A percentile compares a stretch with the other conserved stretches of the same genome.
These are phyloP conservation scores for Aspergillus bombycis DNA, from an alignment of 2,329 filamentous ascomycete species.

Conservation along the genomic window DNA sequence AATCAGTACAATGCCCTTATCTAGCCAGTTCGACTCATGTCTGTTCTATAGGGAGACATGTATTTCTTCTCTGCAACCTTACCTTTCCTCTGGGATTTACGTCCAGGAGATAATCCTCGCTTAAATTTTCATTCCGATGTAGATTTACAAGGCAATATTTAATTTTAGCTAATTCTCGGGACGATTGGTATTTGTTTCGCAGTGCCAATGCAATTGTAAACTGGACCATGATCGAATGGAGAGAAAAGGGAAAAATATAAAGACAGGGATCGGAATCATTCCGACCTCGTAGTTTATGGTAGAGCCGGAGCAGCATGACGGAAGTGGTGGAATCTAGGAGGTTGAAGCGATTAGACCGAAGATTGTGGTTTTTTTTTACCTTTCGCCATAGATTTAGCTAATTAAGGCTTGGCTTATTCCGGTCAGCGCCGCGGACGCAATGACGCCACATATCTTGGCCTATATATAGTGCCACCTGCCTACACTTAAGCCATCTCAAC, in stretches of 20 bases:
- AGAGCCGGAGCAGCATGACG: not conserved
- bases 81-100: constrained; percentile 14
- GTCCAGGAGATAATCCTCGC: constrained; percentile 12
- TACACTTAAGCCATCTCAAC: too few species aligned
- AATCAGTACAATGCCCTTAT: not conserved
- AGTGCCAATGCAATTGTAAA: constrained; percentile 16
- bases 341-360: too few species aligned
- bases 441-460: too few species aligned
- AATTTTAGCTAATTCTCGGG: constrained; percentile 11
- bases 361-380: too few species aligned
- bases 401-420: too few species aligned
- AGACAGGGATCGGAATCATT: constrained; percentile 4
- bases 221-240: constrained; percentile 13
- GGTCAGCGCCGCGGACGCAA: too few species aligned
- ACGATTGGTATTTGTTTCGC: constrained; percentile 7
- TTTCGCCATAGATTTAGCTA: too few species aligned
- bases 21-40: not conserved
- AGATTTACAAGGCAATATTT: constrained; percentile 14
- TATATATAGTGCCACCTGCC: too few species aligned
- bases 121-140: constrained; percentile 13
- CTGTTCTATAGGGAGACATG: not conserved
- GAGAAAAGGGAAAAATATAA: constrained; percentile 14
- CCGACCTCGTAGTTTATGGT: not conserved
- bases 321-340: not conserved
- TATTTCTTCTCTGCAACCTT: not conserved